Evolutionary conservation across 228 moss, liverwort and hornwort species (phyloP).

Genomic region (Sphagnum fallax): DNA sequence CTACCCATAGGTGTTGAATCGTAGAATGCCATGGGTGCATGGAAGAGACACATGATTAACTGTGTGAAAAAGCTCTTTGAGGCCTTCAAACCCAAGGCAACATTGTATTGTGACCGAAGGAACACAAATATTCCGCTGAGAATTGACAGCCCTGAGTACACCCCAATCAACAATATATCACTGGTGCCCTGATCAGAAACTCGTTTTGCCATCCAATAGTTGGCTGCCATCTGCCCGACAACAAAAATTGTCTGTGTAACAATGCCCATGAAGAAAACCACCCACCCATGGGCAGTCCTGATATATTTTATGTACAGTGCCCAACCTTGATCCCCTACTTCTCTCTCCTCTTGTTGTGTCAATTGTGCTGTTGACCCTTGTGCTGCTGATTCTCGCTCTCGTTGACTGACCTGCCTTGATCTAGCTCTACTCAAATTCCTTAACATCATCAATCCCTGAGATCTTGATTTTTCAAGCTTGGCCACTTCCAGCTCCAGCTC

Average conservation of each 20-base stretch:
- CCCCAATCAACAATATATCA: conserved; percentile 29
- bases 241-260: conserved; percentile 27
- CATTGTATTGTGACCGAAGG: conserved; percentile 23
- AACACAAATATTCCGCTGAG: conserved; percentile 39
- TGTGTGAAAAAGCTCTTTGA: conserved; percentile 24
- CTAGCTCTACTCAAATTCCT: conserved; percentile 13
- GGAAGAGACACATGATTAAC: conserved; percentile 36
- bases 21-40: conserved; percentile 61
- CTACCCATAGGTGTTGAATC: conserved; percentile 72
- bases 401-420: conserved; percentile 14
- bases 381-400: conserved; percentile 8
- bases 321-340: conserved; percentile 51
- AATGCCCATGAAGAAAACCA: conserved; percentile 14
- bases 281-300: conserved; percentile 39
- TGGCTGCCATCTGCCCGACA: conserved; percentile 39
- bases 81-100: conserved; percentile 24
- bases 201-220: conserved; percentile 41
- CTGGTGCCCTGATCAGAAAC: conserved; percentile 21
- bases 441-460: conserved; percentile 15
- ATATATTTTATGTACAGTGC: conserved; percentile 34
- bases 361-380: conserved; percentile 27
- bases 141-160: conserved; percentile 28
- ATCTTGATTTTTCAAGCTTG: conserved; percentile 3
- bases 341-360: conserved; percentile 49
- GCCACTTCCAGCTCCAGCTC: neutral